Conservation (phyloP, 2,329 filamentous ascomycete genomes). For the Mollisiaceae sp. region DNA sequence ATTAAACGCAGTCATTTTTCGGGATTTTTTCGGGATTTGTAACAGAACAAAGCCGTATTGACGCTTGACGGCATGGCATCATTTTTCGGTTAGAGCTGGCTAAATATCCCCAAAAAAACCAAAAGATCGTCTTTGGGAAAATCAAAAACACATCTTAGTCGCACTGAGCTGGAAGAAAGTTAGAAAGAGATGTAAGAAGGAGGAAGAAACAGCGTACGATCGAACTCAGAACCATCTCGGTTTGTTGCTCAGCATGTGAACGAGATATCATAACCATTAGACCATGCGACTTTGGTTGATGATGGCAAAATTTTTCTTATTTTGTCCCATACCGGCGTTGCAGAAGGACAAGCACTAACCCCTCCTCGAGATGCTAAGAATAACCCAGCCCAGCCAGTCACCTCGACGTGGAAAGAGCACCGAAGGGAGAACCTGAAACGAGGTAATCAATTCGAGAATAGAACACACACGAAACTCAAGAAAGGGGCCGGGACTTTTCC, state of each 20-base stretch:
- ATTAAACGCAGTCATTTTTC: too few relatives aligned
- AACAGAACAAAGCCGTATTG: too few relatives aligned
- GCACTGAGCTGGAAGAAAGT: neutral
- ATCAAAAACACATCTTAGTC: neutral
- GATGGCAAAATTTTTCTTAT: constrained; percentile 11
- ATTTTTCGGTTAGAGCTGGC: too few relatives aligned
- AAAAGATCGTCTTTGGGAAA: too few relatives aligned
- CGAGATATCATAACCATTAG: constrained; percentile 45
- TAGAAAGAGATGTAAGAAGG: too few relatives aligned
- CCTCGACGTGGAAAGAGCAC: constrained; percentile 1
- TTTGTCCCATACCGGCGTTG: neutral
- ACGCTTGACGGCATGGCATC: too few relatives aligned
- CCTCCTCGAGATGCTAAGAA: too few relatives aligned
- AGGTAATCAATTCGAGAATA: constrained; percentile 11
- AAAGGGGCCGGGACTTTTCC: constrained; percentile 8
- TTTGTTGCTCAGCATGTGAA: constrained; percentile 38
- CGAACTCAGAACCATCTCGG: constrained; percentile 45
- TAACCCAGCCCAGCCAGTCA: too few relatives aligned
- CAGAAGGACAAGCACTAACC: too few relatives aligned
- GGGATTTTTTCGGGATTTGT: too few relatives aligned
- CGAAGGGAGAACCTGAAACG: constrained; percentile 20
- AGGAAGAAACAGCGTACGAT: constrained; percentile 22
- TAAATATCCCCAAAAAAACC: too few relatives aligned
- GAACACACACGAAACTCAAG: neutral
- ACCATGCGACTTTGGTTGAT: constrained; percentile 37